Conservation (phyloP, 1,284 basidiomycete genomes). For the Microbotryum lychnidis-dioicae region DNA sequence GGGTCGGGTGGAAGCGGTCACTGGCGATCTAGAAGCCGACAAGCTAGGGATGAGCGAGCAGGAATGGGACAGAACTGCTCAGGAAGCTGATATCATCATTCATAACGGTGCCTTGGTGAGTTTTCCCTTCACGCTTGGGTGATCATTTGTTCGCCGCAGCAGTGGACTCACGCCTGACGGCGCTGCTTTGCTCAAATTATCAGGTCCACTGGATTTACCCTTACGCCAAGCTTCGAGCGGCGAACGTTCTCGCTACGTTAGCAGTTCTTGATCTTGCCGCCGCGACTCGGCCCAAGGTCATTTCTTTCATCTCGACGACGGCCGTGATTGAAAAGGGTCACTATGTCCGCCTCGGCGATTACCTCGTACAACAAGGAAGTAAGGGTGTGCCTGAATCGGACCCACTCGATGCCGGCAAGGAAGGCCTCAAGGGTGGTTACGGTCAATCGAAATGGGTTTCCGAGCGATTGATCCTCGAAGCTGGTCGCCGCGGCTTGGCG, state of each 20-base stretch:
- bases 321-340: slow-evolving; percentile 78
- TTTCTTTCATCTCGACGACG: slow-evolving; percentile 92
- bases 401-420: slow-evolving; percentile 77
- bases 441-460: slow-evolving; percentile 98
- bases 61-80: slow-evolving; percentile 61
- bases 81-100: slow-evolving; percentile 73
- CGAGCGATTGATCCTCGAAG: slow-evolving; percentile 87
- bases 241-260: slow-evolving; percentile 86
- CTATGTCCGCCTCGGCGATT: slow-evolving; percentile 81
- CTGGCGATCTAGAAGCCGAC: slow-evolving; percentile 75
- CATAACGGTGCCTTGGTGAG: slow-evolving; percentile 93
- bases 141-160: background rate
- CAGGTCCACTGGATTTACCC: slow-evolving; percentile 99
- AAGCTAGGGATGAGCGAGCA: slow-evolving; percentile 63
- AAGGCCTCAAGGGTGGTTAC: slow-evolving; percentile 78
- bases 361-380: slow-evolving; percentile 47
- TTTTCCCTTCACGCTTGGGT: slow-evolving; percentile 14
- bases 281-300: slow-evolving; percentile 58
- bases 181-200: background rate
- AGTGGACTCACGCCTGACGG: too few species aligned
- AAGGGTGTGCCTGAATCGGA: slow-evolving; percentile 79
- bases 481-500: slow-evolving; percentile 73
- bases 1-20: slow-evolving; percentile 67
- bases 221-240: slow-evolving; percentile 81
- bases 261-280: slow-evolving; percentile 72